Conservation (phyloP, 768 basidiomycete species). For the Boletus tylopilopsis region DNA sequence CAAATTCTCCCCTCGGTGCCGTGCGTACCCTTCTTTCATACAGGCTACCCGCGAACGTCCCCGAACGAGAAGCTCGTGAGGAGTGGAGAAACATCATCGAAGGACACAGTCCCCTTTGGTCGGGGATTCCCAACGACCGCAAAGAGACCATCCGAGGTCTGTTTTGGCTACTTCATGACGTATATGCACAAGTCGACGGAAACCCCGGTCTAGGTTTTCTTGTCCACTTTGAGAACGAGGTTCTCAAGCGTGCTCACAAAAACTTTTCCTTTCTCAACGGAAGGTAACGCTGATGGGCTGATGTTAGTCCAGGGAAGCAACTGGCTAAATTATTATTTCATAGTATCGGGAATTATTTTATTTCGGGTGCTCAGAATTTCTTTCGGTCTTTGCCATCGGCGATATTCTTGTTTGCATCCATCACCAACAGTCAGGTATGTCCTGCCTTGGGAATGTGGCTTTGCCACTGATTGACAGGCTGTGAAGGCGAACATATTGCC, state of each 20-base stretch:
- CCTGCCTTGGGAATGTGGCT: slow-evolving; percentile 8
- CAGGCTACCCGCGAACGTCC: slow-evolving; percentile 65
- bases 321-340: background rate
- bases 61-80: slow-evolving; percentile 76
- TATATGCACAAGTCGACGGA: background rate
- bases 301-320: background rate
- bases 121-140: slow-evolving; percentile 81
- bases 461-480: slow-evolving; percentile 10
- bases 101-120: slow-evolving; percentile 77
- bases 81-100: slow-evolving; percentile 93
- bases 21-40: slow-evolving; percentile 77
- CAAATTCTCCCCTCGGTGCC: slow-evolving; percentile 60
- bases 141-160: slow-evolving; percentile 89
- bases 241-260: slow-evolving; percentile 87
- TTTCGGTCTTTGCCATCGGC: slow-evolving; percentile 92
- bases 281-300: slow-evolving; percentile 51
- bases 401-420: slow-evolving; percentile 90
- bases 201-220: slow-evolving; percentile 63
- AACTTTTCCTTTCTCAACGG: slow-evolving; percentile 93
- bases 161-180: slow-evolving; percentile 3
- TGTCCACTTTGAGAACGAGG: slow-evolving; percentile 86
- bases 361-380: slow-evolving; percentile 85
- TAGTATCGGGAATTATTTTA: slow-evolving; percentile 87
- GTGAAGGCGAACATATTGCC: slow-evolving; percentile 76
- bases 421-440: slow-evolving; percentile 69